Base-by-base conservation (phyloP, 352 stramenopile genomes). In the Phytophthora pluvialis region DNA sequence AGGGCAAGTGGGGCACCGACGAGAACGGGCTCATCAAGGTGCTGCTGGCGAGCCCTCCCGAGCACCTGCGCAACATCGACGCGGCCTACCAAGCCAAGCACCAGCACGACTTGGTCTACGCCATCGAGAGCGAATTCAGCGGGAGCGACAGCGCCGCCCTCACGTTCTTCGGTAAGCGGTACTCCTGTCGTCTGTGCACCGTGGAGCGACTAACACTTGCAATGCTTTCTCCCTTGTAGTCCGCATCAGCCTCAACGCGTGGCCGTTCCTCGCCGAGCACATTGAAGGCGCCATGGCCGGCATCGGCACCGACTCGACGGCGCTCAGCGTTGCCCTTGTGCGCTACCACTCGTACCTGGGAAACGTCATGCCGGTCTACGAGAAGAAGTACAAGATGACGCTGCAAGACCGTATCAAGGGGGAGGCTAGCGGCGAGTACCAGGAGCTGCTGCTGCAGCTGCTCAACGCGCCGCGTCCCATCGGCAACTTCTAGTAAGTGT, bases 1-100 rank as follows among this genome's bases (percentile, higher is more conserved):
- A 94, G 53, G 86, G 81, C 61, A 90, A 91, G 65, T 91, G 80
- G 80, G 83, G 83, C 51, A 94, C 83, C 40, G 83, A 94, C 61
- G 82, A 88, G 48, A 77, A 81, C 11, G 60, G 42, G 3, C 91
- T 94, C 60, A 69, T 84, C 28, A 91, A 89, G 60, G 68, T 86
- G 33, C 54, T 91, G 39, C 52, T 90, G 42, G 55, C 78, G 10
- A 90, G 79, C 50, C 81, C 83, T n/a, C 76, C 80, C 2, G 55
- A 82, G 70, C 81, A 91, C 64, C 32, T 94, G 28, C 64, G 65
- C 25, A 74, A 83, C 35, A 83, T 94, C 36, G 58, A 94, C 26
- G 67, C 62, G 25, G 61, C 73, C 5, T 94, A 94, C 65, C 59
- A 64, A 12, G 67, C 68, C n/a, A 94, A 90, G 63, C 71, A 91